Conservation (phyloP, 2,329 filamentous ascomycete species). For the Fusarium sambucinum region DNA sequence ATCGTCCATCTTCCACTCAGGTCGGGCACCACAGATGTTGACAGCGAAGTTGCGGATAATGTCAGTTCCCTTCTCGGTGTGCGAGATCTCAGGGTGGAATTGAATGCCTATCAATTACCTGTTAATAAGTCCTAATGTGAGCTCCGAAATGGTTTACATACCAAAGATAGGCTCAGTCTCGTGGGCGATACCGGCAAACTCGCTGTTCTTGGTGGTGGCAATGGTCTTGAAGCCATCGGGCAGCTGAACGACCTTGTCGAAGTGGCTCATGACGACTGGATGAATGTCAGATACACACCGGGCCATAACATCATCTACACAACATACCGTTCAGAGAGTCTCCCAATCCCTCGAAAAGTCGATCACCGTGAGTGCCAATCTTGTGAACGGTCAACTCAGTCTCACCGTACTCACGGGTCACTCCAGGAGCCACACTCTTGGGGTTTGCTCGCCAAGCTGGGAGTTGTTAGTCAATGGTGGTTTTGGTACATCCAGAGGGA, state of each 20-base stretch:
- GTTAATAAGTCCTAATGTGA: constrained; percentile 6
- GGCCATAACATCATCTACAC: neutral
- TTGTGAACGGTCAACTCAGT: constrained; percentile 67
- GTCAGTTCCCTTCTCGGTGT: constrained; percentile 61
- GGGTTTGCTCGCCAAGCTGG: constrained; percentile 55
- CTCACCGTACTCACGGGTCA: constrained; percentile 28
- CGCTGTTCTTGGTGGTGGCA: constrained; percentile 80
- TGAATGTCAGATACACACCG: neutral
- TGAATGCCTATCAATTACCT: constrained; percentile 69
- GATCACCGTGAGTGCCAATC: constrained; percentile 74
- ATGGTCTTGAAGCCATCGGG: constrained; percentile 79
- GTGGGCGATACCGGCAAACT: constrained; percentile 84
- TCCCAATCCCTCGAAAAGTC: constrained; percentile 81
- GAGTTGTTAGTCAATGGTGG: neutral
- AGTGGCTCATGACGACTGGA: constrained; percentile 85
- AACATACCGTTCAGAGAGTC: constrained; percentile 59
- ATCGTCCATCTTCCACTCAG: constrained; percentile 87
- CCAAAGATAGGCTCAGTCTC: constrained; percentile 77
- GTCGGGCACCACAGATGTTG: constrained; percentile 80
- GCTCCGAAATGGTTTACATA: constrained; percentile 20
- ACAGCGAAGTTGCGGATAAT: constrained; percentile 87
- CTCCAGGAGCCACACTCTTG: constrained; percentile 35
- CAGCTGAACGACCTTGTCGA: constrained; percentile 82
- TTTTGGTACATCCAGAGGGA: constrained; percentile 73
- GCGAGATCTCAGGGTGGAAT: constrained; percentile 84